A percentile compares a stretch with the other conserved stretches of the same genome.
phyloP scores from a whole-genome alignment of 2,329 filamentous ascomycete genomes.

The Aphanocladium album region DNA sequence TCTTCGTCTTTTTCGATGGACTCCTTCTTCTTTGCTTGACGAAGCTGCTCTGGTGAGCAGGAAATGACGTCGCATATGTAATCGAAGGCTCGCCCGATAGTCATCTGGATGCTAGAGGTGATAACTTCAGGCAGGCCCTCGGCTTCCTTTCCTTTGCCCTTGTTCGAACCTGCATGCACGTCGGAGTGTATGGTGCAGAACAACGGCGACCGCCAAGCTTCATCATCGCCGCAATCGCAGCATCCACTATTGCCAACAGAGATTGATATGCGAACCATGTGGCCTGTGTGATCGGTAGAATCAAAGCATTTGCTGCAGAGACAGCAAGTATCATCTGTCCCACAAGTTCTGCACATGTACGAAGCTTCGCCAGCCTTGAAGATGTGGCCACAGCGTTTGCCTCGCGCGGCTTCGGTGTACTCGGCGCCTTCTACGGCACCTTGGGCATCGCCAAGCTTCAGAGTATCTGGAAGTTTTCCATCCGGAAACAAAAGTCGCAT shows the following conservation, averaged over 20 bases:
- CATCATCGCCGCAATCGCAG: slow-evolving; percentile 93
- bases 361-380: slow-evolving; percentile 92
- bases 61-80: slow-evolving; percentile 98
- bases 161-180: slow-evolving; percentile 40
- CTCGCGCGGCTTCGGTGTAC: slow-evolving; percentile 85
- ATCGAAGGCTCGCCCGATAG: slow-evolving; percentile 78
- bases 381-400: slow-evolving; percentile 94
- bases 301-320: slow-evolving; percentile 94
- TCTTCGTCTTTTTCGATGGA: slow-evolving; percentile 78
- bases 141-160: slow-evolving; percentile 57
- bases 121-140: slow-evolving; percentile 68
- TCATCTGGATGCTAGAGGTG: slow-evolving; percentile 72
- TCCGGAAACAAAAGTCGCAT: slow-evolving; percentile 77
- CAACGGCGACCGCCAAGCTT: slow-evolving; percentile 85
- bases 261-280: slow-evolving; percentile 84
- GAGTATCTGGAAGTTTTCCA: slow-evolving; percentile 57
- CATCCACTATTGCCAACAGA: slow-evolving; percentile 91
- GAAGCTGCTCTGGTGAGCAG: slow-evolving; percentile 91
- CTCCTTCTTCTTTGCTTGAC: slow-evolving; percentile 76
- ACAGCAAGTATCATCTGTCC: slow-evolving; percentile 90
- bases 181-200: slow-evolving; percentile 91
- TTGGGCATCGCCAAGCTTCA: slow-evolving; percentile 82
- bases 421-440: slow-evolving; percentile 91
- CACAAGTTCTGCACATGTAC: slow-evolving; percentile 91
- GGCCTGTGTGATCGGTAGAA: slow-evolving; percentile 87